phyloP scores from a whole-genome alignment of 169 alveolate genomes.

The Plasmodium adleri region DNA sequence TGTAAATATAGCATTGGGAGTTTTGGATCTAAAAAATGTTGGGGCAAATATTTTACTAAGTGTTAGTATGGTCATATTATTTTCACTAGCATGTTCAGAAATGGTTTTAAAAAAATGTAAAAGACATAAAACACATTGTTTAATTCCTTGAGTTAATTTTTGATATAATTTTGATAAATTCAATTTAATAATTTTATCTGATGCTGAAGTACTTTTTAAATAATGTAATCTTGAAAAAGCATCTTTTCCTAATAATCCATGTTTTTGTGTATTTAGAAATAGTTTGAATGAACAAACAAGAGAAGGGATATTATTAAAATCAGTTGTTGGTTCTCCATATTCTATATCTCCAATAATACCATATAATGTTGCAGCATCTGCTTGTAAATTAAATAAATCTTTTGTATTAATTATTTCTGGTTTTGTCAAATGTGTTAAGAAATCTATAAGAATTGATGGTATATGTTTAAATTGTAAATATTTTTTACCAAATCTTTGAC shows the following conservation, averaged over 20 bases:
- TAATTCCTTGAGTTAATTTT: slow-evolving; percentile 40
- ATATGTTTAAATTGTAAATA: slow-evolving; percentile 81
- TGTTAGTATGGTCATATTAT: slow-evolving; percentile 59
- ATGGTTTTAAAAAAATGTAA: slow-evolving; percentile 59
- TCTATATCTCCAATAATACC: slow-evolving; percentile 77
- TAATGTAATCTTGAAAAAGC: slow-evolving; percentile 51
- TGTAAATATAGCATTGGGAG: slow-evolving; percentile 32
- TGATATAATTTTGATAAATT: slow-evolving; percentile 43
- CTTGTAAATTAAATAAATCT: slow-evolving; percentile 80
- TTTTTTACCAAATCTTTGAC: slow-evolving; percentile 80
- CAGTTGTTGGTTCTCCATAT: slow-evolving; percentile 80
- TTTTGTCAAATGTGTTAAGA: slow-evolving; percentile 75
- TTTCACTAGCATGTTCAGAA: slow-evolving; percentile 49
- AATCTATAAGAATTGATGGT: slow-evolving; percentile 79
- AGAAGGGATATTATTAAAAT: slow-evolving; percentile 74
- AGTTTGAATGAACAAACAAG: slow-evolving; percentile 82
- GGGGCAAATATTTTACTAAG: slow-evolving; percentile 49
- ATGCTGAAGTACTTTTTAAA: slow-evolving; percentile 64
- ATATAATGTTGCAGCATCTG: slow-evolving; percentile 77
- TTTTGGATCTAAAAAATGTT: slow-evolving; percentile 39
- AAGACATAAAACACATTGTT: slow-evolving; percentile 36
- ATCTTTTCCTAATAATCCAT: slow-evolving; percentile 81
- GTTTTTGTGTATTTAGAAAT: slow-evolving; percentile 80
- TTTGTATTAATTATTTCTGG: slow-evolving; percentile 79
- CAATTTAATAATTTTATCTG: slow-evolving; percentile 40